phyloP scores from a whole-genome alignment of 1,139 yeast species.

The Petasospora rhodanensis region DNA sequence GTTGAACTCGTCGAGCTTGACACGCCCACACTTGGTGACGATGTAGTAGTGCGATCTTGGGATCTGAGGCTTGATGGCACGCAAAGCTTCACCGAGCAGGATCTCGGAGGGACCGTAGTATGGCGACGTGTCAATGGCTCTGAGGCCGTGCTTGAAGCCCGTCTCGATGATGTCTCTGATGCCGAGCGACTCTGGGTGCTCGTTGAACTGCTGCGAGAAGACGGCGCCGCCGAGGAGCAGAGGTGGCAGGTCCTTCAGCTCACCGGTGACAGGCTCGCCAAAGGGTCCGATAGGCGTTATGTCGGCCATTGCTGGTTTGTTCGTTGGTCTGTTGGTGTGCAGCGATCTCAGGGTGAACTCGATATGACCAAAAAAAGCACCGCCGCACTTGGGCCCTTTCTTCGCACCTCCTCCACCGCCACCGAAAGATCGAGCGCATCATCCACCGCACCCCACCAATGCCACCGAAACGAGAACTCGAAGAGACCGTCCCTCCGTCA shows the following conservation, averaged over 20 bases:
- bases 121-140: slow-evolving; percentile 86
- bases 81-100: slow-evolving; percentile 64
- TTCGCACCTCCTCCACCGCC: too few relatives aligned
- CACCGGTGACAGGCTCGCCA: slow-evolving; percentile 15
- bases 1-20: slow-evolving; percentile 65
- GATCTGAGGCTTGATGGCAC: slow-evolving; percentile 33
- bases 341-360: too few relatives aligned
- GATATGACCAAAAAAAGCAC: neutral
- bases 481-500: too few relatives aligned
- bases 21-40: slow-evolving; percentile 85
- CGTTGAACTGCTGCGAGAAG: slow-evolving; percentile 72
- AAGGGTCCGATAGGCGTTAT: slow-evolving; percentile 18
- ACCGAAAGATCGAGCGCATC: too few relatives aligned
- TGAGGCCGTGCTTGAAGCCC: slow-evolving; percentile 66
- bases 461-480: too few relatives aligned
- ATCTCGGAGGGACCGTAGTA: slow-evolving; percentile 89
- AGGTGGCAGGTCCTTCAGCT: slow-evolving; percentile 36
- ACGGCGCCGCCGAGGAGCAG: slow-evolving; percentile 83
- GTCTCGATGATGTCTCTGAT: slow-evolving; percentile 49
- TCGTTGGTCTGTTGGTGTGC: too few relatives aligned
- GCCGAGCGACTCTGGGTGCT: slow-evolving; percentile 57
- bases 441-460: too few relatives aligned
- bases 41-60: slow-evolving; percentile 63
- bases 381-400: too few relatives aligned
- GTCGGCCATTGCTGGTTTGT: too few relatives aligned